phyloP scores from a whole-genome alignment of 2,329 filamentous ascomycete genomes.

The Ceratocystis diversiconidia region DNA sequence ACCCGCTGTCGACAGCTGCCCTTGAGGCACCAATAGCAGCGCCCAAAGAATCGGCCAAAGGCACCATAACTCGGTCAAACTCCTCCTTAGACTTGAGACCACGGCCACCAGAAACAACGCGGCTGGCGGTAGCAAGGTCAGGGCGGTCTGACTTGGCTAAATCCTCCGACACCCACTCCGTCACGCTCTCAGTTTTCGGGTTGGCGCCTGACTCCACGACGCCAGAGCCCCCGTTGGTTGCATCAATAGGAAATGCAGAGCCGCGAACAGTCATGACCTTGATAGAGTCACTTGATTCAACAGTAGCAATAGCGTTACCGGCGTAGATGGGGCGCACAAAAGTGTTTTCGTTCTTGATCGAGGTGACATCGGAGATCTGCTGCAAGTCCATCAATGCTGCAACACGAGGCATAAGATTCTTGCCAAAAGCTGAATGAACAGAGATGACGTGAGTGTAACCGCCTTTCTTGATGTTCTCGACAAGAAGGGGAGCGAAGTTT shows the following conservation, averaged over 20 bases:
- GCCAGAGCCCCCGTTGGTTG: conserved; percentile 58
- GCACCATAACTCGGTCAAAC: conserved; percentile 83
- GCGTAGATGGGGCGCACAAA: conserved; percentile 97
- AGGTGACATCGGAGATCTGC: conserved; percentile 84
- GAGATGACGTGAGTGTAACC: conserved; percentile 85
- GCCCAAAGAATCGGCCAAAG: conserved; percentile 79
- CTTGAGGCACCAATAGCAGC: conserved; percentile 93
- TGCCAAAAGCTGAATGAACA: conserved; percentile 89
- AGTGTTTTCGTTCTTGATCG: conserved; percentile 76
- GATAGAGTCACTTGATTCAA: conserved; percentile 71
- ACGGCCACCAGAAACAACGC: conserved; percentile 84
- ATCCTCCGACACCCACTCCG: conserved; percentile 89
- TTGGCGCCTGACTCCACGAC: conserved; percentile 69
- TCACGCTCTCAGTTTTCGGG: conserved; percentile 56
- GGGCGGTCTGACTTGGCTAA: conserved; percentile 87
- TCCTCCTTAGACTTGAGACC: conserved; percentile 97
- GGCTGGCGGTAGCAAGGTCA: conserved; percentile 76
- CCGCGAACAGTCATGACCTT: conserved; percentile 89
- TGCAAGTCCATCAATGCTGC: conserved; percentile 84
- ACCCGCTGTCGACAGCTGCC: conserved; percentile 91
- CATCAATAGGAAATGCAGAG: conserved; percentile 72
- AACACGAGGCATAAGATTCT: conserved; percentile 82
- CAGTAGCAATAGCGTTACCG: conserved; percentile 90
- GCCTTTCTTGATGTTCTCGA: conserved; percentile 93
- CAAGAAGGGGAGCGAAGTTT: conserved; percentile 82